Base-by-base conservation (phyloP, 2,329 filamentous ascomycete species). In the Botrytis aclada region DNA sequence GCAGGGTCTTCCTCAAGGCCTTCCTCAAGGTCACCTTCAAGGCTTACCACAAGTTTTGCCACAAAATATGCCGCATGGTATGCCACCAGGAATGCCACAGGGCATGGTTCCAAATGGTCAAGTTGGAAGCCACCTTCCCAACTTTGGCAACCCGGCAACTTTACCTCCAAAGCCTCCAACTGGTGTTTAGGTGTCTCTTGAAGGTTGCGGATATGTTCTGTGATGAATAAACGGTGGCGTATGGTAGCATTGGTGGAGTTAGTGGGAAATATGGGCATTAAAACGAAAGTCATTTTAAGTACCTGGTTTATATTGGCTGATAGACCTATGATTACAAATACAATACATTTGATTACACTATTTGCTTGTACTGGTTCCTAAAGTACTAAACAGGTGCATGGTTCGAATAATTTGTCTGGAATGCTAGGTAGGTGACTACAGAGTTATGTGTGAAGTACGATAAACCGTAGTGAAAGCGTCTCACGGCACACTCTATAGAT, bases 131-230 rank as follows among this genome's bases (percentile, higher is more conserved):
- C 85, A 84, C 76, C 85, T 88, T 70, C 85, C 86, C n/a, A 88
- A 88, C 76, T 88, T 85, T 80, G 86, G 86, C 43, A 85, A 86
- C 45, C 85, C 86, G 8, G 81, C 86, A 25, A 85, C 86, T 69
- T 81, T 88, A 61, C 87, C 87, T 64, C 84, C 86, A 16, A 88
- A 88, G 77, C 87, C 87, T 51, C 86, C 86, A 58, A 84, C 86
- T 64, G 79, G 79, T 69, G 76, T 79, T 77, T 81, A 78, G 54
- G 56, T 62, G 39, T 73, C 72, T 72, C 54, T 43, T 76, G 72
- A 74, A 67, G 71, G 34, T 70, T 69, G 47, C 71, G 74, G 60
- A 71, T 72, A 70, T 71, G 54, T 77, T 75, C 75, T 78, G 77
- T 78, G 75, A 77, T 78, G 72, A 78, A 75, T 72, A 76, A 74